Evolutionary conservation across 1,284 basidiomycete genomes (phyloP).

Genomic region (Microbotryum intermedium): DNA sequence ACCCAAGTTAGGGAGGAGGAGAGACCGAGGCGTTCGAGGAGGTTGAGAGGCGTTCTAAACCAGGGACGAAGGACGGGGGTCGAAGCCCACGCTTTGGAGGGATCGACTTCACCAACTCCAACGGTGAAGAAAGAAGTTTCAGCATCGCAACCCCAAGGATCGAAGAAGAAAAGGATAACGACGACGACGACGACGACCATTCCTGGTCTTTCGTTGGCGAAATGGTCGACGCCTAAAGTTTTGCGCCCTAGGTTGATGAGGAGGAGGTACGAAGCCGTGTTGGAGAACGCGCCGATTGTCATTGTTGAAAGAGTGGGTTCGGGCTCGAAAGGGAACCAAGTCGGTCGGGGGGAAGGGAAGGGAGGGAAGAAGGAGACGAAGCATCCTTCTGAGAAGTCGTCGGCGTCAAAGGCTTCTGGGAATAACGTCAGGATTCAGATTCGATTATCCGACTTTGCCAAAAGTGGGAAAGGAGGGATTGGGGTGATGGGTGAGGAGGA

Average conservation of each 20-base stretch:
- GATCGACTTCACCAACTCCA: neutral
- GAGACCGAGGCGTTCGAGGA: neutral
- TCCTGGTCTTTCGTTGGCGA: neutral
- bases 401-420: no score
- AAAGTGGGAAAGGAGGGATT: neutral
- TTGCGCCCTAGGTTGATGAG: slow-evolving; percentile 26
- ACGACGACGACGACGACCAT: neutral
- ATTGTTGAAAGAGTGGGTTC: neutral
- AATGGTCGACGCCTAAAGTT: slow-evolving; percentile 24
- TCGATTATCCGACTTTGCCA: neutral
- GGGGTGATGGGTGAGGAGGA: slow-evolving; percentile 4
- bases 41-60: slow-evolving; percentile 4
- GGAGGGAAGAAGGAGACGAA: no score
- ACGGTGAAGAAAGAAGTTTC: neutral
- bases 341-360: no score
- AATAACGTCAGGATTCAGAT: neutral
- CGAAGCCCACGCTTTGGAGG: neutral
- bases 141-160: neutral
- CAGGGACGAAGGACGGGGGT: neutral
- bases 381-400: no score
- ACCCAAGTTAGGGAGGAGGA: neutral
- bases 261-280: slow-evolving; percentile 11
- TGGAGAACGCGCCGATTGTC: slow-evolving; percentile 17
- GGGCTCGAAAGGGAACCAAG: neutral
- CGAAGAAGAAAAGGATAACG: neutral